Evolutionary conservation across 2,329 filamentous ascomycete genomes (phyloP), one percentile per base, ranked within the genome.

Genomic region (Cryphonectria naterciae): DNA sequence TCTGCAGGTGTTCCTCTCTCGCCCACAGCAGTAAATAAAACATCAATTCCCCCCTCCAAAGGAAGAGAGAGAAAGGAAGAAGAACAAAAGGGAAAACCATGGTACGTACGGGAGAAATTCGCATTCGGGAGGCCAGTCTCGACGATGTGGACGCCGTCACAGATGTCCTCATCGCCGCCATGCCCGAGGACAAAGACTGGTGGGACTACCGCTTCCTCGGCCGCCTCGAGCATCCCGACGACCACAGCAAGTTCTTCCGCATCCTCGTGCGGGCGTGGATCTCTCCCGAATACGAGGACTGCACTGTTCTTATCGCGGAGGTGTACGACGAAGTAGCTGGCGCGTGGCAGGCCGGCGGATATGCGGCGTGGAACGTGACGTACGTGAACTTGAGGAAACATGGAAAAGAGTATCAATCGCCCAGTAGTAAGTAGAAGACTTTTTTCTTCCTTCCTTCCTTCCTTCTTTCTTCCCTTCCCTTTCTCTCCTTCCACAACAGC

Each of bases 351-450:
- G 22, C 32, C 13, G 67, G 60, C 25, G 58, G 60, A 10, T 69
- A 69, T 39, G 67, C 67, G 28, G 67, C 61, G n/a, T 69, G 58
- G 60, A 46, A 69, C 49, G 61, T 69, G 60, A 7, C 67, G n/a
- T 69, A 69, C 41, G 61, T 52, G 60, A 69, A 69, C n/a, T 56
- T 41, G 11, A 52, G 67, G 35, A 69, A 37, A 28, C 49, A 41
- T 13, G 67, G 67, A 3, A 13, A 52, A 25, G 49, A 35, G 22
- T 69, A 69, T 43, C 11, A 65, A 11, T 61, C 60, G 13, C 67
- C 32, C 15, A 64, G 13, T 19, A 28, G 67, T 69, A 63, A 43
- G 22, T n/a, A 22, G 39, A 49, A 6, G 17, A 6, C 43, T 6
- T 6, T 13, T 39, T 13, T 0, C 13, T 39, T 39, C 37, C 11